Conservation (phyloP, 2,329 filamentous ascomycete species). For the Fusarium nurragi region DNA sequence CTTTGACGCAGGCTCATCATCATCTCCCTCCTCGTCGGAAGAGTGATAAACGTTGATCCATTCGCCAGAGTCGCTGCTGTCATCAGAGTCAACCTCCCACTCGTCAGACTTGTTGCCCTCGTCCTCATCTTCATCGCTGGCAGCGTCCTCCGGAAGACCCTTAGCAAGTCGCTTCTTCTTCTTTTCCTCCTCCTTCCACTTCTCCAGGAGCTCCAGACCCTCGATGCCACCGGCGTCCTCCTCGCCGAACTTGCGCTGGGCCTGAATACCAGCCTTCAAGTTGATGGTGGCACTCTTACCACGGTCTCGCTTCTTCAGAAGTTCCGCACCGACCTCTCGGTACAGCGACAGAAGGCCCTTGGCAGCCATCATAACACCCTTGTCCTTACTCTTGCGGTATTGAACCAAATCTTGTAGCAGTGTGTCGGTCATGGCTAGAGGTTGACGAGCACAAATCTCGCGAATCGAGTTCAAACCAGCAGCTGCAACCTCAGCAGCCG, state of each 20-base stretch:
- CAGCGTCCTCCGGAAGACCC: conserved; percentile 70
- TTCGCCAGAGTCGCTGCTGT: conserved; percentile 78
- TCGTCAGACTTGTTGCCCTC: conserved; percentile 64
- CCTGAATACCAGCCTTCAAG: conserved; percentile 77
- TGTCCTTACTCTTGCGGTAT: conserved; percentile 97
- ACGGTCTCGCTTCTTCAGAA: conserved; percentile 88
- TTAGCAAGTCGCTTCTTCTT: conserved; percentile 75
- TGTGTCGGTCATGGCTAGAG: conserved; percentile 95
- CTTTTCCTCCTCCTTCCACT: conserved; percentile 93
- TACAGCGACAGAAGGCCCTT: conserved; percentile 91
- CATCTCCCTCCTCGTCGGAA: conserved; percentile 74
- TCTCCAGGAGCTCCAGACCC: conserved; percentile 87
- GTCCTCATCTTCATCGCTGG: conserved; percentile 68
- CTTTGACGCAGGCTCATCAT: conserved; percentile 71
- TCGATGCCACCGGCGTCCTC: conserved; percentile 84
- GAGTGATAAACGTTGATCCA: conserved; percentile 94
- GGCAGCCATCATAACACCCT: conserved; percentile 98
- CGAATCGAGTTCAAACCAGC: conserved; percentile 94
- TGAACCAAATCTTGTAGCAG: conserved; percentile 95
- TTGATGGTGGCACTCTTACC: conserved; percentile 91
- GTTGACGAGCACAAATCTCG: conserved; percentile 91
- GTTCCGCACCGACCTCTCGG: conserved; percentile 87
- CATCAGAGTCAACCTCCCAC: conserved; percentile 70
- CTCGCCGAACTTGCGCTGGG: conserved; percentile 84
- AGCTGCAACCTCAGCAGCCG: conserved; percentile 88